phyloP scores from a whole-genome alignment of 2,329 filamentous ascomycete species.

The Periconia sp. region DNA sequence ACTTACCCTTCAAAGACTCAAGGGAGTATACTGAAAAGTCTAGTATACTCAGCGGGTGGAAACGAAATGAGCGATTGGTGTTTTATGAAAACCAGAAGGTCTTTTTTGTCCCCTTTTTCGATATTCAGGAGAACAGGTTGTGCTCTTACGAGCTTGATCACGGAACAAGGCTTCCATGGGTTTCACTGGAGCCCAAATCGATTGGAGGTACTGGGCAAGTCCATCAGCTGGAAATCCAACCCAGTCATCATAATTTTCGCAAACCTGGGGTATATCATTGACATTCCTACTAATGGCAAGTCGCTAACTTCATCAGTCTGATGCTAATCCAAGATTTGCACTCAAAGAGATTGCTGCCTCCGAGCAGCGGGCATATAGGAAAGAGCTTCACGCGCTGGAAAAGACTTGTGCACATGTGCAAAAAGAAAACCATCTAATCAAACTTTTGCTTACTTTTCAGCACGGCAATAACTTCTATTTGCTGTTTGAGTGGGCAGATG shows the following conservation, averaged over 20 bases:
- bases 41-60: background rate
- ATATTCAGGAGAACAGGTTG: background rate
- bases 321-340: background rate
- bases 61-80: background rate
- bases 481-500: background rate
- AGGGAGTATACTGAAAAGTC: too few relatives aligned
- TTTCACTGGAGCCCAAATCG: too few relatives aligned
- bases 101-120: slow-evolving; percentile 1
- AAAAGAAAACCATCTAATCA: background rate
- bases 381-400: background rate
- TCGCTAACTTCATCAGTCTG: too few relatives aligned
- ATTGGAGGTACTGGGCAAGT: background rate
- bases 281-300: background rate
- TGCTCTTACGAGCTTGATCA: background rate
- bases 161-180: background rate
- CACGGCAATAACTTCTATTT: background rate
- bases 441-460: background rate
- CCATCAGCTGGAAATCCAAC: slow-evolving; percentile 1
- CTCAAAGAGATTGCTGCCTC: background rate
- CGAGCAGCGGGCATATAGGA: background rate
- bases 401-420: background rate
- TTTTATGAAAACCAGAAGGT: background rate
- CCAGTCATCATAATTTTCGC: background rate
- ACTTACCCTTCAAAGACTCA: too few relatives aligned
- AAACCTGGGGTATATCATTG: background rate